Base-by-base conservation (phyloP, 1,284 basidiomycete species). In the Crepidotus sp. region DNA sequence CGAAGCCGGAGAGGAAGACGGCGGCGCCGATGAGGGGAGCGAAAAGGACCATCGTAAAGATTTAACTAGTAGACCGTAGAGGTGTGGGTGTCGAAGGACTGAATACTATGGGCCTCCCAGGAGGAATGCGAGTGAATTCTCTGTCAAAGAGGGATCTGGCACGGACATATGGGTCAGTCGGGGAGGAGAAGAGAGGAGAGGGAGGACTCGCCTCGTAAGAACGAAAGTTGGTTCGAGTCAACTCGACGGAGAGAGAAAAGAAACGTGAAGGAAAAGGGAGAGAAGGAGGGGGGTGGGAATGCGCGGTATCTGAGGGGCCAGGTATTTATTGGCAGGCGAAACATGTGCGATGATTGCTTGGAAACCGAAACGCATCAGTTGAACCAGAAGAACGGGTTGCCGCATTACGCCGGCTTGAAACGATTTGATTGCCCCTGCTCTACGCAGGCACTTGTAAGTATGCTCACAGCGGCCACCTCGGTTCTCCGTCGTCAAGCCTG, bases 131-230 rank as follows among this genome's bases (percentile, higher is more conserved):
- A 66, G 64, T 63, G 61, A 61, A 60, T 35, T 66, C 76, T 80
- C 79, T 82, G 64, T 80, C 80, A 76, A 83, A 82, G 79, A 57
- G 18, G 57, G 55, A 33, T 18, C 29, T 18, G 34, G 32, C 22
- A 19, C 33, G 33, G 32, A n/a, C n/a, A n/a, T n/a, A 6, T n/a
- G 5, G 24, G 30, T 24, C 5, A 7, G 11, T 15, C 3, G 33
- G 13, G 9, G n/a, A 30, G 18, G 2, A 9, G 24, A 11, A 36
- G 24, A 38, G 37, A 3, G 6, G 36, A 42, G 45, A 17, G 36
- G 35, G 19, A 30, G 35, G 17, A 61, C 62, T 49, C 54, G 73
- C 73, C 75, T 70, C 68, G 66, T 63, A 60, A 58, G 62, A 73
- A 74, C 62, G 68, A 77, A 77, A 65, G 66, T 65, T 67, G 57